Conservation (phyloP, 805 yeast genomes). For the Myxozyma udenii region DNA sequence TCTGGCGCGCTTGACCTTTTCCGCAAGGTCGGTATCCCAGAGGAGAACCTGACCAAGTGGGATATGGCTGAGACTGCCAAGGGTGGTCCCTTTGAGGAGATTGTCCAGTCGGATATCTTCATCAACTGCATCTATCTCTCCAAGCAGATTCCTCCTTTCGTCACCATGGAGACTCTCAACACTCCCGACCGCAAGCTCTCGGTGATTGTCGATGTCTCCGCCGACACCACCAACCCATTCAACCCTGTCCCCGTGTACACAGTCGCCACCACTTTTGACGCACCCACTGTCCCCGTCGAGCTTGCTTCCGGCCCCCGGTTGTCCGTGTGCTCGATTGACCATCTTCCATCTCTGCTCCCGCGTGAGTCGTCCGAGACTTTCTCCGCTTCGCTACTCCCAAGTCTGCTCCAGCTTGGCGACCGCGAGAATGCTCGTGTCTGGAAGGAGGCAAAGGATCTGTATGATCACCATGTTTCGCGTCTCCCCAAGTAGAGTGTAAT, state of each 20-base stretch:
- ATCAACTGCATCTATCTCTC: slow-evolving; percentile 95
- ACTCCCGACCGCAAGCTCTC: slow-evolving; percentile 68
- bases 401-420: slow-evolving; percentile 76
- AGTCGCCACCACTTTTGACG: slow-evolving; percentile 82
- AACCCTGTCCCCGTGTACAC: slow-evolving; percentile 95
- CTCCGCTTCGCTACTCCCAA: slow-evolving; percentile 83
- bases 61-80: slow-evolving; percentile 93
- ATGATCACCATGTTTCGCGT: slow-evolving; percentile 79
- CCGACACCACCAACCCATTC: slow-evolving; percentile 97
- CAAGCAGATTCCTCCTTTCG: slow-evolving; percentile 88
- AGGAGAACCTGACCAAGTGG: slow-evolving; percentile 81
- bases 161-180: slow-evolving; percentile 67
- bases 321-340: slow-evolving; percentile 93
- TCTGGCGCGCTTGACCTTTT: slow-evolving; percentile 90
- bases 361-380: slow-evolving; percentile 95
- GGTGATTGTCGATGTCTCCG: slow-evolving; percentile 95
- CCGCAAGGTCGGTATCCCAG: slow-evolving; percentile 83
- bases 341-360: slow-evolving; percentile 90
- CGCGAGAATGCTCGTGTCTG: slow-evolving; percentile 85
- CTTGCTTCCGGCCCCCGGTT: slow-evolving; percentile 72
- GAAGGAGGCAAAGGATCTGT: slow-evolving; percentile 81
- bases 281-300: slow-evolving; percentile 85
- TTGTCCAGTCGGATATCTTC: slow-evolving; percentile 81
- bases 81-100: slow-evolving; percentile 97
- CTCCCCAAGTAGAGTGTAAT: slow-evolving; percentile 36